Evolutionary conservation across 176 grass and related monocot species (phyloP).

Genomic region (Thinopyrum elongatum): DNA sequence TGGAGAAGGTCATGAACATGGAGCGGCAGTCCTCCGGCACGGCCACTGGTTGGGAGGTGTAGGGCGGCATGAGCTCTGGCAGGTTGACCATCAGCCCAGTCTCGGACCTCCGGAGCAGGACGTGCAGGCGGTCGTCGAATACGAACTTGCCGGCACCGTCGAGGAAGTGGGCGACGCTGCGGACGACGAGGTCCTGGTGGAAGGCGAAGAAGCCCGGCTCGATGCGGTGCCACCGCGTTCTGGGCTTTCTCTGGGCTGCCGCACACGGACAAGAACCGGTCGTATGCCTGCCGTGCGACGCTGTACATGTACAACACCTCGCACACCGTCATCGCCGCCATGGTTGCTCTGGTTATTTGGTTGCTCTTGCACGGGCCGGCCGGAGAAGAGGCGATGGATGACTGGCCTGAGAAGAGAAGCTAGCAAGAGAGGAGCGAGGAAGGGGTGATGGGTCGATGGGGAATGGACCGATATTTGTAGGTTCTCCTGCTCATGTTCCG

Average conservation of each 20-base stretch:
- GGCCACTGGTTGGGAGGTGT: not conserved
- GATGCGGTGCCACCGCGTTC: constrained; percentile 39
- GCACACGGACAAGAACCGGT: constrained; percentile 19
- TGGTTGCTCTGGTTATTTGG: too few relatives aligned
- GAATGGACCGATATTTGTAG: too few relatives aligned
- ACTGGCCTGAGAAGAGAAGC: too few relatives aligned
- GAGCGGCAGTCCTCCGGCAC: constrained; percentile 38
- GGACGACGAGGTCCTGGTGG: constrained; percentile 36
- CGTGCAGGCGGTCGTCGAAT: constrained; percentile 47
- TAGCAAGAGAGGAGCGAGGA: too few relatives aligned
- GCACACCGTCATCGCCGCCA: too few relatives aligned
- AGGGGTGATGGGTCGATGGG: too few relatives aligned
- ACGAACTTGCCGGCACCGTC: constrained; percentile 40
- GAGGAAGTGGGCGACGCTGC: constrained; percentile 28
- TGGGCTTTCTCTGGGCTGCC: constrained; percentile 12
- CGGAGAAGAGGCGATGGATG: too few relatives aligned
- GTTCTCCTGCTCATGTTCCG: too few relatives aligned
- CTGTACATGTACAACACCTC: too few relatives aligned
- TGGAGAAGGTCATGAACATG: constrained; percentile 37
- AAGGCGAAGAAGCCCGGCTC: constrained; percentile 43
- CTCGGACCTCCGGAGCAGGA: constrained; percentile 9
- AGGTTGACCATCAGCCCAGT: not conserved
- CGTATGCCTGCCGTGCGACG: too few relatives aligned
- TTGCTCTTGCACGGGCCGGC: too few relatives aligned
- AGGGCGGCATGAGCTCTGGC: constrained; percentile 22